Percentiles rank a stretch among this genome's conserved stretches.
These are phyloP conservation scores for Solanum chiquidenum DNA, from an alignment of 257 asterid species.

Conservation along the genomic window DNA sequence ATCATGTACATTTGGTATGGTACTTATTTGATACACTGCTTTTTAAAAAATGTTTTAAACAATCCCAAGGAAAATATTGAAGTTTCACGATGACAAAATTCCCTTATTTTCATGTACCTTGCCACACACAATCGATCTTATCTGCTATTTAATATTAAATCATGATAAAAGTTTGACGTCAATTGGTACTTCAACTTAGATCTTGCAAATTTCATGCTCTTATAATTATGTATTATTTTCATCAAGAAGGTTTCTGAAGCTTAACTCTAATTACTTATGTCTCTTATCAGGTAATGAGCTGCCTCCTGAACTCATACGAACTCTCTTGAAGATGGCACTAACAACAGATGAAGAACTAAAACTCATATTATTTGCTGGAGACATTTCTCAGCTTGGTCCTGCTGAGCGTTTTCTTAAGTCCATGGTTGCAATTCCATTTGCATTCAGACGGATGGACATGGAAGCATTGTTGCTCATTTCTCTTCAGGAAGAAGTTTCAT, in stretches of 20 bases:
- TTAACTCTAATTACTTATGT: neutral
- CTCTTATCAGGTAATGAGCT: constrained; percentile 56
- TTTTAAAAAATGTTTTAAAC: neutral
- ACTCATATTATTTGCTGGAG: constrained; percentile 66
- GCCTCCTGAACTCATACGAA: constrained; percentile 51
- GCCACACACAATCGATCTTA: neutral
- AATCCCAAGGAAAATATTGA: neutral
- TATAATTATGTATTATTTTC: neutral
- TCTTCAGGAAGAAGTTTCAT: constrained; percentile 60
- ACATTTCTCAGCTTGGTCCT: constrained; percentile 59
- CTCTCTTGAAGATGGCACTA: constrained; percentile 65
- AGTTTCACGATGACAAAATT: neutral
- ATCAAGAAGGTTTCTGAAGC: neutral
- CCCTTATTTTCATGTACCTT: neutral
- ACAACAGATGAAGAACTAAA: constrained; percentile 78
- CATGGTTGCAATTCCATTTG: constrained; percentile 65
- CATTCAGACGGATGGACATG: too few species aligned
- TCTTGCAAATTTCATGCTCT: neutral
- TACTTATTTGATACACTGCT: neutral
- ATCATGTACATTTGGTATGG: neutral
- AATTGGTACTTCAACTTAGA: neutral
- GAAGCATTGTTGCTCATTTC: constrained; percentile 38
- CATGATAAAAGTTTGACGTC: neutral
- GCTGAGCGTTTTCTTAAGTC: constrained; percentile 75
- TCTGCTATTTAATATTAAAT: neutral